Conservation (phyloP, 2,329 filamentous ascomycete species). For the Talaromyces sp. region DNA sequence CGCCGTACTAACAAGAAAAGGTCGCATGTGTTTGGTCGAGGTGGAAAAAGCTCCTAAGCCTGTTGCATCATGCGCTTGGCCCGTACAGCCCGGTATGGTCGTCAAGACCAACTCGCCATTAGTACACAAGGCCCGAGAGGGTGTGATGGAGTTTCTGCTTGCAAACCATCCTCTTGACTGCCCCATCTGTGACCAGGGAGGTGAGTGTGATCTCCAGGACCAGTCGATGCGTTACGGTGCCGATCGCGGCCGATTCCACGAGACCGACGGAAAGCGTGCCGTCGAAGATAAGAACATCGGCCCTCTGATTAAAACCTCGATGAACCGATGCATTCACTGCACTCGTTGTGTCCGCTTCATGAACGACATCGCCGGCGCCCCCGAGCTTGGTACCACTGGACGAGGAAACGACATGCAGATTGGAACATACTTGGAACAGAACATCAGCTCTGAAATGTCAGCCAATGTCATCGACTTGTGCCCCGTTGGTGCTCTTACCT, state of each 20-base stretch:
- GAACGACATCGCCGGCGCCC: constrained; percentile 93
- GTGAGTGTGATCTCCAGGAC: constrained; percentile 97
- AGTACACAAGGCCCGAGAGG: constrained; percentile 95
- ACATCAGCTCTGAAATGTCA: constrained; percentile 89
- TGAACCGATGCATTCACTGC: constrained; percentile 99
- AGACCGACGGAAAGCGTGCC: constrained; percentile 90
- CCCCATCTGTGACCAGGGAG: constrained; percentile 97
- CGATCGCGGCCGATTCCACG: constrained; percentile 94
- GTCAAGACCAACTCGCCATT: constrained; percentile 97
- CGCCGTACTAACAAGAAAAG: constrained; percentile 26
- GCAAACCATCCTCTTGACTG: constrained; percentile 96
- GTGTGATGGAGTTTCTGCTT: constrained; percentile 97
- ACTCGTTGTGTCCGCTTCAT: constrained; percentile 96
- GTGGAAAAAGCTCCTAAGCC: constrained; percentile 95
- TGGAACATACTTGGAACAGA: constrained; percentile 93
- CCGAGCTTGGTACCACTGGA: constrained; percentile 89
- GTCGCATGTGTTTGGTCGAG: constrained; percentile 97
- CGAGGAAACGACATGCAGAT: constrained; percentile 98
- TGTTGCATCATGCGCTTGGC: constrained; percentile 97
- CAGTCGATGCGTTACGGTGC: constrained; percentile 98
- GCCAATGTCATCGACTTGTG: constrained; percentile 98
- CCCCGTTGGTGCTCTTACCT: constrained; percentile 92
- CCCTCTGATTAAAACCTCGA: constrained; percentile 96
- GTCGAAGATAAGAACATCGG: constrained; percentile 99
- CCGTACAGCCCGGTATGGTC: constrained; percentile 96